phyloP scores from a whole-genome alignment of 176 grass and related monocot species.

The Ensete glaucum region DNA sequence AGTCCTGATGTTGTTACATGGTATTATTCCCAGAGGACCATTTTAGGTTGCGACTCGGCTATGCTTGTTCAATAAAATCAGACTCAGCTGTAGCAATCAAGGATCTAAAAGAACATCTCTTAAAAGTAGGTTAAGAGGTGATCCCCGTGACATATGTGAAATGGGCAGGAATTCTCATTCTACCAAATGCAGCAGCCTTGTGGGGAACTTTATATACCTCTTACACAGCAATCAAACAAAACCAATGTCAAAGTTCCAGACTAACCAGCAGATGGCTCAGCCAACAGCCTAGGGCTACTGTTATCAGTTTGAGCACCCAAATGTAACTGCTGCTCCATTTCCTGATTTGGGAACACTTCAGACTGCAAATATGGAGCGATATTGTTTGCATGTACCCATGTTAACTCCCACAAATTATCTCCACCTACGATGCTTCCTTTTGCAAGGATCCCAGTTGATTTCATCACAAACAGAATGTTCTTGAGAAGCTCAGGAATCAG shows the following conservation, averaged over 20 bases:
- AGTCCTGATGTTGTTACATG: background rate
- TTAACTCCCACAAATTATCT: constrained; percentile 91
- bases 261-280: background rate
- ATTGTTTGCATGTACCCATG: constrained; percentile 86
- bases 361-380: constrained; percentile 59
- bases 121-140: background rate
- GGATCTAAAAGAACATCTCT: background rate
- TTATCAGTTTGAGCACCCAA: constrained; percentile 11
- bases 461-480: constrained; percentile 68
- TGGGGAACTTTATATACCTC: constrained; percentile 1
- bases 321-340: constrained; percentile 38
- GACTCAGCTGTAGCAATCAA: background rate
- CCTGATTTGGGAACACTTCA: constrained; percentile 68
- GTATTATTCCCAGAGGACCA: background rate
- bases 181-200: background rate
- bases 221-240: background rate
- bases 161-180: background rate
- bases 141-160: background rate
- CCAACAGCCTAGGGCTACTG: constrained; percentile 1
- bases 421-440: constrained; percentile 87
- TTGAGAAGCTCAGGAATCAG: constrained; percentile 73
- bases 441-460: constrained; percentile 75
- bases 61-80: background rate
- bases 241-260: background rate
- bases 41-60: background rate